phyloP scores from a whole-genome alignment of 1,284 basidiomycete species.

The Trametes hirsuta region DNA sequence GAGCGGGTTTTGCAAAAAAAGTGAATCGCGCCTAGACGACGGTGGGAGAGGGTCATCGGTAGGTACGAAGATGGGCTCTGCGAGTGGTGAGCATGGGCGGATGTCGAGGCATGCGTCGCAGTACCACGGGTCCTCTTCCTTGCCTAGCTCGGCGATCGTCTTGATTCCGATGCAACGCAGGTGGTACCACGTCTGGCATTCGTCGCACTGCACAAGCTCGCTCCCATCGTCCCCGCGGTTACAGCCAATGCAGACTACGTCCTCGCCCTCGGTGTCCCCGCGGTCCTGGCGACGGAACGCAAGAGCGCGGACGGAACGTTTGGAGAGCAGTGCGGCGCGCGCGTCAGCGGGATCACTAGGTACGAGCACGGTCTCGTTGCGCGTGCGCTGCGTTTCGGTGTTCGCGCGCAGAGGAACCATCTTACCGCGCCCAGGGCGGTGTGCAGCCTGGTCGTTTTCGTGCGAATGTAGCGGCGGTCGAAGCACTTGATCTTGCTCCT shows the following conservation, averaged over 20 bases:
- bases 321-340: conserved; percentile 67
- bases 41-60: conserved; percentile 48
- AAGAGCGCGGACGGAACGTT: conserved; percentile 63
- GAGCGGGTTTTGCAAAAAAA: conserved; percentile 55
- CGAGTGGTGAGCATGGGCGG: conserved; percentile 39
- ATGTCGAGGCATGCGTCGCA: conserved; percentile 54
- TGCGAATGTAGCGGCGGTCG: conserved; percentile 33
- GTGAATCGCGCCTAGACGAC: conserved; percentile 45
- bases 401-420: conserved; percentile 56
- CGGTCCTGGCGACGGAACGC: conserved; percentile 46
- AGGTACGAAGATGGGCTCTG: conserved; percentile 66
- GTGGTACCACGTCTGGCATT: conserved; percentile 78
- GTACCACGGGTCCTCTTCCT: conserved; percentile 77
- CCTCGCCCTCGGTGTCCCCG: conserved; percentile 45
- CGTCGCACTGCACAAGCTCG: conserved; percentile 76
- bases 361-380: conserved; percentile 40
- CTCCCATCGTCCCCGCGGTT: conserved; percentile 64
- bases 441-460: conserved; percentile 36
- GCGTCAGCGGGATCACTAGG: conserved; percentile 75
- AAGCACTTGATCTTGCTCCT: conserved; percentile 42
- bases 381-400: conserved; percentile 34
- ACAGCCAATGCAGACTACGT: conserved; percentile 62
- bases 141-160: conserved; percentile 63
- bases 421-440: conserved; percentile 57
- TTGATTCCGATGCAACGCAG: conserved; percentile 72